phyloP scores from a whole-genome alignment of 768 basidiomycete species.

The Paxillus rubicundulus region DNA sequence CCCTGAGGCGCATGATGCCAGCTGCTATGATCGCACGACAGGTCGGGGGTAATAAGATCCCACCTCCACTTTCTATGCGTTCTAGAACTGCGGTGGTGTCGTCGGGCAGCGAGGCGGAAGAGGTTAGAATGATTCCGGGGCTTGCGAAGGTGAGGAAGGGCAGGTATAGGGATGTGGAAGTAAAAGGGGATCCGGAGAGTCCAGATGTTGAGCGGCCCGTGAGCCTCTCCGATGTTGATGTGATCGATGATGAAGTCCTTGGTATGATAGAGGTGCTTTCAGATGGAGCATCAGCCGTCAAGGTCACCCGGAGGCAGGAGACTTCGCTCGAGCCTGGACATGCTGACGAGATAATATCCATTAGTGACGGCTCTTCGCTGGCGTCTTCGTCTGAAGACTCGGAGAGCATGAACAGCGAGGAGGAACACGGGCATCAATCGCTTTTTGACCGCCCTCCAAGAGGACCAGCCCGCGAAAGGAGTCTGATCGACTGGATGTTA shows the following conservation, averaged over 20 bases:
- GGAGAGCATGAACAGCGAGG: constrained; percentile 23
- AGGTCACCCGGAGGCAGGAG: constrained; percentile 22
- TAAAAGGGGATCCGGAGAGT: constrained; percentile 67
- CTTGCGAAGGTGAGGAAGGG: constrained; percentile 44
- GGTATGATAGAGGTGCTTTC: constrained; percentile 9
- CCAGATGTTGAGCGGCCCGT: constrained; percentile 36
- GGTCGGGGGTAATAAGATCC: constrained; percentile 15
- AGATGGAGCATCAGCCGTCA: constrained; percentile 15
- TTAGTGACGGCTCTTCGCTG: constrained; percentile 16
- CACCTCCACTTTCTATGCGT: constrained; percentile 8
- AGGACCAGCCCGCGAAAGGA: constrained; percentile 36
- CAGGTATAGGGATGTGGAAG: constrained; percentile 36
- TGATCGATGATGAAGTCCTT: neutral
- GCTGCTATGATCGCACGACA: constrained; percentile 46
- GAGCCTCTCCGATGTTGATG: neutral
- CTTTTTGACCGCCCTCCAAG: constrained; percentile 24
- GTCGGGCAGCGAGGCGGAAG: constrained; percentile 34
- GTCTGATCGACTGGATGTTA: constrained; percentile 71
- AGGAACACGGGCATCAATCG: constrained; percentile 35
- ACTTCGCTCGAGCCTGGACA: neutral
- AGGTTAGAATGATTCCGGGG: constrained; percentile 48
- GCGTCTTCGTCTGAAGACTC: constrained; percentile 13
- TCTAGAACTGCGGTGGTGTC: constrained; percentile 9
- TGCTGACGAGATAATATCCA: constrained; percentile 19
- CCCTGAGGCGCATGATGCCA: constrained; percentile 52